Evolutionary conservation across 2,329 filamentous ascomycete genomes (phyloP).

Genomic region (Remersonia thermophila): DNA sequence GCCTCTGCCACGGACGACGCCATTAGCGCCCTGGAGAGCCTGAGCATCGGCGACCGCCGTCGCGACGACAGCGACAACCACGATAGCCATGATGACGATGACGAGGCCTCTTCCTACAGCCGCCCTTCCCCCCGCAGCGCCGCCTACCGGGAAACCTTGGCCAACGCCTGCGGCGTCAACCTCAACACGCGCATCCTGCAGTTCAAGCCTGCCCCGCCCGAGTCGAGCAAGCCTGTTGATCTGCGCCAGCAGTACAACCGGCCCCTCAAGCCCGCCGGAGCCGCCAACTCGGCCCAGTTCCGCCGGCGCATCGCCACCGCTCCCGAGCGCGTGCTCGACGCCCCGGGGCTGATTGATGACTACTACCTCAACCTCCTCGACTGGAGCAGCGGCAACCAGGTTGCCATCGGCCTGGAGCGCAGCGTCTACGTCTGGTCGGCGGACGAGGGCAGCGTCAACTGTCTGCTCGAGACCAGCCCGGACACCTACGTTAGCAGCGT

Average conservation of each 20-base stretch:
- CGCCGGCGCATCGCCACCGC: slow-evolving; percentile 86
- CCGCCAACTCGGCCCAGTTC: slow-evolving; percentile 66
- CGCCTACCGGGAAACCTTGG: slow-evolving; percentile 85
- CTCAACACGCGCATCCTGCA: slow-evolving; percentile 91
- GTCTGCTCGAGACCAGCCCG: slow-evolving; percentile 71
- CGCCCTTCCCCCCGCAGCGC: slow-evolving; percentile 77
- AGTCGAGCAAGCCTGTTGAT: slow-evolving; percentile 96
- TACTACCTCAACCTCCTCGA: slow-evolving; percentile 98
- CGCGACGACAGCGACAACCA: too few relatives aligned
- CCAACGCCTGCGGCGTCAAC: slow-evolving; percentile 81
- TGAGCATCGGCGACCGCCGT: slow-evolving; percentile 41
- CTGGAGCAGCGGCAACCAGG: slow-evolving; percentile 96
- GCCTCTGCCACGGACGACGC: slow-evolving; percentile 71
- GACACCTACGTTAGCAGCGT: slow-evolving; percentile 97
- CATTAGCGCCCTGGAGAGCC: slow-evolving; percentile 63
- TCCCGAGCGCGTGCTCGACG: slow-evolving; percentile 90
- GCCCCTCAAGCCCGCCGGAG: slow-evolving; percentile 63
- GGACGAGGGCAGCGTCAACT: slow-evolving; percentile 79
- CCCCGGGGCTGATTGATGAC: slow-evolving; percentile 89
- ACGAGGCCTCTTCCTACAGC: slow-evolving; percentile 54
- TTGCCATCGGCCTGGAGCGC: slow-evolving; percentile 92
- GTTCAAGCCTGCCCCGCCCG: slow-evolving; percentile 96
- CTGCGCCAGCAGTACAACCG: slow-evolving; percentile 96
- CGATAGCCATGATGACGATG: slow-evolving; percentile 36
- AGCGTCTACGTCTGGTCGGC: slow-evolving; percentile 98